Conservation (phyloP, 2,329 filamentous ascomycete species). For the Nemania abortiva region DNA sequence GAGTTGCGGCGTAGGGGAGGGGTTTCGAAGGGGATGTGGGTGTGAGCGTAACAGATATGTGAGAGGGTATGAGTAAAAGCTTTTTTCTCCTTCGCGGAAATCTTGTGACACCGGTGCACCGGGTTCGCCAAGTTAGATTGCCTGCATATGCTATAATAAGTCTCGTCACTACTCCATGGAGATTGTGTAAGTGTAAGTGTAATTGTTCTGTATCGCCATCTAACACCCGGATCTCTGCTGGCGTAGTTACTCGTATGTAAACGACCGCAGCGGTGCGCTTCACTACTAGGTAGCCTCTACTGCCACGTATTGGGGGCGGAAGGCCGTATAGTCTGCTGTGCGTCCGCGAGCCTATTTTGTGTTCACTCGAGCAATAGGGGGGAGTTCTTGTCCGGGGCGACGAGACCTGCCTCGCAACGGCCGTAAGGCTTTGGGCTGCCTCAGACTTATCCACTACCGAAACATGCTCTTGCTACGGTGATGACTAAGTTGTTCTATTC, state of each 20-base stretch:
- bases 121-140: slow-evolving; percentile 5
- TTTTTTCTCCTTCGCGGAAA: background rate
- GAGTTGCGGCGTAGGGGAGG: background rate
- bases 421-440: slow-evolving; percentile 31
- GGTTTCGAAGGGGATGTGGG: background rate
- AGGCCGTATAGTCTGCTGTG: slow-evolving; percentile 26
- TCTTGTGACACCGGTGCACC: background rate
- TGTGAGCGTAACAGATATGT: slow-evolving; percentile 2
- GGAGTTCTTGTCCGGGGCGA: slow-evolving; percentile 8
- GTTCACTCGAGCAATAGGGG: background rate
- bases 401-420: slow-evolving; percentile 31
- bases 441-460: background rate
- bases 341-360: slow-evolving; percentile 19
- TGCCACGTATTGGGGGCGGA: slow-evolving; percentile 10
- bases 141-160: background rate
- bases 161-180: background rate
- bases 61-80: background rate
- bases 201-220: slow-evolving; percentile 4
- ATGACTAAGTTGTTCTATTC: background rate
- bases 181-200: background rate
- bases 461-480: background rate
- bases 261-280: slow-evolving; percentile 12
- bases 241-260: background rate
- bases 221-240: background rate
- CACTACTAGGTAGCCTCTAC: background rate